phyloP scores from a whole-genome alignment of 495 filamentous ascomycete genomes.

The Penicillium cataractarum region DNA sequence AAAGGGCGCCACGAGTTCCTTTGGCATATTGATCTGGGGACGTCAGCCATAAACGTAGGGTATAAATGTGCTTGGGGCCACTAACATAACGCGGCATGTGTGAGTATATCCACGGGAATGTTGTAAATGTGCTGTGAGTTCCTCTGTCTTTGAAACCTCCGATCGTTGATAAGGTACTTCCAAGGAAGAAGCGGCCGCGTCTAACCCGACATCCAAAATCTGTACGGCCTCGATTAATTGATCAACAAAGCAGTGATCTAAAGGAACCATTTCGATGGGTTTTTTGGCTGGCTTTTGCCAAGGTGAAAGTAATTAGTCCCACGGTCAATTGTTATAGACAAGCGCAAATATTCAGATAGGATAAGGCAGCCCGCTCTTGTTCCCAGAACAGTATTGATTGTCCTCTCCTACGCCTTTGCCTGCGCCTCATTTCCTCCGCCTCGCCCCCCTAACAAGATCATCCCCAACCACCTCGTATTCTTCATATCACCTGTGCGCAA shows the following conservation, averaged over 20 bases:
- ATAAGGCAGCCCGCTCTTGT: neutral
- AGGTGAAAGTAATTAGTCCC: neutral
- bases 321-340: neutral
- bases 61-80: neutral
- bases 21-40: neutral
- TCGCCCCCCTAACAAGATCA: neutral
- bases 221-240: neutral
- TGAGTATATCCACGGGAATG: neutral
- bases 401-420: neutral
- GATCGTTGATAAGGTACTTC: neutral
- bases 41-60: neutral
- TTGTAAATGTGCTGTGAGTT: neutral
- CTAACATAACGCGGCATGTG: neutral
- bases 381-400: neutral
- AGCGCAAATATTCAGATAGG: neutral
- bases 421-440: neutral
- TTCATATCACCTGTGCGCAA: neutral
- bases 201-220: neutral
- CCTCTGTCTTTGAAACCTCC: neutral
- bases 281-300: neutral
- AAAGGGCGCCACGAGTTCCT: neutral
- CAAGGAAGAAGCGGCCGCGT: neutral
- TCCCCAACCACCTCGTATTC: neutral
- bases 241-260: neutral
- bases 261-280: neutral